Evolutionary conservation across 1,139 yeast species (phyloP), one percentile per base, ranked within the genome.

Genomic region (Sugiyamaella neomexicana): DNA sequence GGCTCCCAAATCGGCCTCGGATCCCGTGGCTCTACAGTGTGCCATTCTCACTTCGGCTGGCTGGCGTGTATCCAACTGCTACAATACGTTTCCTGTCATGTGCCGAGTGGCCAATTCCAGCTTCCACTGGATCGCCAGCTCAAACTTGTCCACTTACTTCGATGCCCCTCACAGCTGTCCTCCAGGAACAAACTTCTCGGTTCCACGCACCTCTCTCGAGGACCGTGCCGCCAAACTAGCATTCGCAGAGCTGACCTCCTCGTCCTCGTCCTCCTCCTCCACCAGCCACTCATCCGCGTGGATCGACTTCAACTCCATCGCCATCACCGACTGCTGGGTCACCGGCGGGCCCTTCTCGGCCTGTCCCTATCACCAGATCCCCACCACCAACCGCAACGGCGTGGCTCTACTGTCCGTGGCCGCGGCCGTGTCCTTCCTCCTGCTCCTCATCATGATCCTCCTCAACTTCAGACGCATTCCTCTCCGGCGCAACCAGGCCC

Each of bases 231-330:
- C 64, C 6, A 54, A 54, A 44, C 52, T 36, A 2, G 36, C 42
- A 9, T n/a, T 65, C 67, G 40, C 78, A 72, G 76, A 47, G 39
- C 37, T 17, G 34, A 16, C 29, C 39, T 13, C 7, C 36, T 45
- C 48, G 15, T 34, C 13, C 23, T 15, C 27, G 20, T 7, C 39
- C 31, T 27, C 38, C 46, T 32, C 17, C 41, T 13, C 54, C 37
- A 5, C 34, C 57, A 62, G 67, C 0, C 7, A 8, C 27, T 34
- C 46, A 2, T 36, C 48, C 3, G 75, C 85, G 0, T 93, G 98
- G 98, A 80, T 90, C 2, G 93, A 90, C 68, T 63, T 90, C 59
- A 93, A 93, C 67, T 89, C 93, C 31, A 77, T 93, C 15, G 80
- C 89, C 0, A 82, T 83, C 5, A 71, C 79, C 15, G 79, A 82